Percentiles rank a stretch among this genome's conserved stretches.
Conservation (phyloP, 2,329 filamentous ascomycete genomes). For the Fusarium pseudograminearum region DNA sequence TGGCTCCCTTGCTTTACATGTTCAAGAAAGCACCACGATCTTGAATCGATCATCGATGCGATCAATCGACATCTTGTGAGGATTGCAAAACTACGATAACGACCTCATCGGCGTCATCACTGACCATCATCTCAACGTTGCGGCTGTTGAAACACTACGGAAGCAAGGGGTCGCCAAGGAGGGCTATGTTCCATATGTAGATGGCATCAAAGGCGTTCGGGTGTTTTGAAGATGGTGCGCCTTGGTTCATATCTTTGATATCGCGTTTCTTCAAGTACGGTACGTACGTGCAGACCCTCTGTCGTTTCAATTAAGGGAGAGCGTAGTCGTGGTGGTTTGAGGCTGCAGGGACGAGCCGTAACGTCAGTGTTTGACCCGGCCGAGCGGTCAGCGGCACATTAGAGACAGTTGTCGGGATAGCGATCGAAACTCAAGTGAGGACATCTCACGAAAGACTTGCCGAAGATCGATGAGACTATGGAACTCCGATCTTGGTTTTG, state of each 20-base stretch:
- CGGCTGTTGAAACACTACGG: slow-evolving; percentile 10
- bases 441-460: slow-evolving; percentile 14
- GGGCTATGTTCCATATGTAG: slow-evolving; percentile 26
- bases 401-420: slow-evolving; percentile 2
- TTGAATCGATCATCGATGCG: slow-evolving; percentile 1
- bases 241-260: slow-evolving; percentile 11
- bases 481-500: slow-evolving; percentile 35
- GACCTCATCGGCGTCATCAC: slow-evolving; percentile 22
- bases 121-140: neutral
- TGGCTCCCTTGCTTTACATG: slow-evolving; percentile 27
- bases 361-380: slow-evolving; percentile 25
- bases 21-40: slow-evolving; percentile 22
- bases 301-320: neutral
- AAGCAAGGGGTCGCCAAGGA: slow-evolving; percentile 34
- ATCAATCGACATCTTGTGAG: slow-evolving; percentile 10
- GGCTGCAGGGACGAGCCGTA: slow-evolving; percentile 33
- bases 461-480: slow-evolving; percentile 28
- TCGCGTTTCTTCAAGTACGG: slow-evolving; percentile 1
- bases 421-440: slow-evolving; percentile 29
- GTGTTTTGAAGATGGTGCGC: slow-evolving; percentile 25
- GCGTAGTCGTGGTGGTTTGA: slow-evolving; percentile 12
- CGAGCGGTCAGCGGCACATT: slow-evolving; percentile 8
- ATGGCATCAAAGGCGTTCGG: slow-evolving; percentile 32
- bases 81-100: slow-evolving; percentile 14
- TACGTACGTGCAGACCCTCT: neutral